Percentiles rank a stretch among this genome's conserved stretches.
phyloP scores from a whole-genome alignment of 495 filamentous ascomycete genomes.

The Trypethelium eluteriae region DNA sequence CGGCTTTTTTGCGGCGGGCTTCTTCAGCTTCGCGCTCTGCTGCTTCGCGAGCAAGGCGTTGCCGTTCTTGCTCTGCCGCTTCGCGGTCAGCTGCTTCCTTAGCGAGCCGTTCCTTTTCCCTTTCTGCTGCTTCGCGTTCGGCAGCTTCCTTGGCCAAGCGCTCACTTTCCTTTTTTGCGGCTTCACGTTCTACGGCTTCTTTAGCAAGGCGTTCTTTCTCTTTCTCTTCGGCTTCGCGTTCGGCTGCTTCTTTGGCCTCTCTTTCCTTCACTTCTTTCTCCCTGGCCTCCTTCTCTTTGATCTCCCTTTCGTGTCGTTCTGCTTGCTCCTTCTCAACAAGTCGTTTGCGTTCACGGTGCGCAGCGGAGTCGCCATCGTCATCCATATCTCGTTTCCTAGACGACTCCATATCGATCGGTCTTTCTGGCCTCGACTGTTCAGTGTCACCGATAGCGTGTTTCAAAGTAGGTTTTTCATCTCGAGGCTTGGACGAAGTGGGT shows the following conservation, averaged over 20 bases:
- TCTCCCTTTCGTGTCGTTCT: conserved; percentile 5
- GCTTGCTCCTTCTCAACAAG: conserved; percentile 18
- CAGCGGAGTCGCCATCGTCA: conserved; percentile 11
- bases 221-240: conserved; percentile 21
- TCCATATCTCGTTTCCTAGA: background rate
- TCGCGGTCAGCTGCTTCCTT: conserved; percentile 7
- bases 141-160: conserved; percentile 15
- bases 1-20: conserved; percentile 12
- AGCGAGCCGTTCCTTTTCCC: conserved; percentile 13
- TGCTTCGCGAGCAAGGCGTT: conserved; percentile 5
- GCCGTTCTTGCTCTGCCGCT: conserved; percentile 7
- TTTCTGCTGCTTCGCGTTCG: conserved; percentile 5
- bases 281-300: conserved; percentile 10
- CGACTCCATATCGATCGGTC: conserved; percentile 4
- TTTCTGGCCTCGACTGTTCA: conserved; percentile 21
- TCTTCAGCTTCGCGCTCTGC: conserved; percentile 15
- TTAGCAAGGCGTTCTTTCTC: conserved; percentile 15
- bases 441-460: conserved; percentile 19
- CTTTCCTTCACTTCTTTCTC: conserved; percentile 21
- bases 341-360: conserved; percentile 15
- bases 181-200: conserved; percentile 16
- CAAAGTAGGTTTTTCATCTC: background rate
- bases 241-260: conserved; percentile 24
- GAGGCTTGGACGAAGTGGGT: background rate
- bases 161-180: conserved; percentile 16